phyloP scores from a whole-genome alignment of 2,329 filamentous ascomycete genomes.

The Colletotrichum viniferum region DNA sequence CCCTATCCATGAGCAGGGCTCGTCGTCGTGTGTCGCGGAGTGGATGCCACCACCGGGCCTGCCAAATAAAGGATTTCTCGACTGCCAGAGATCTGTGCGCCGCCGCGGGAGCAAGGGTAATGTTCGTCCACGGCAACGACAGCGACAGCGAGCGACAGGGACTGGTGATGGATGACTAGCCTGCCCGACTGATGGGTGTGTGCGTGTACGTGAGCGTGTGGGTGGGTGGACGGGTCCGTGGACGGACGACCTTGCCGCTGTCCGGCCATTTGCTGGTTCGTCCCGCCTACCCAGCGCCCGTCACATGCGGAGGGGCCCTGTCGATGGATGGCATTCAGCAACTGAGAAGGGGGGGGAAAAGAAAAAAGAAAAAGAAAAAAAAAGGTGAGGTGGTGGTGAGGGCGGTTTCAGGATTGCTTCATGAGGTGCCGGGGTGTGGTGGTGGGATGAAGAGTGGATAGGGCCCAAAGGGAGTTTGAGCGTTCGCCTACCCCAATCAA shows the following conservation, averaged over 20 bases:
- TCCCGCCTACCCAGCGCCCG: constrained; percentile 3
- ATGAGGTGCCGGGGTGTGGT: constrained; percentile 29
- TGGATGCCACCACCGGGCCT: not conserved
- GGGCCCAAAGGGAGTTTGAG: not conserved
- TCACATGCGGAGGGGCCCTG: not conserved
- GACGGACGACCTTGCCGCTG: not conserved
- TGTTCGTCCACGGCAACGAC: not conserved
- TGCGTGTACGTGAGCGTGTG: not conserved
- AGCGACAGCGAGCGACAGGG: not conserved
- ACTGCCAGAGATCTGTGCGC: not conserved
- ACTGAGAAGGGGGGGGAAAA: too few relatives aligned
- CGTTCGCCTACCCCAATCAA: not conserved
- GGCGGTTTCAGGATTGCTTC: constrained; percentile 48
- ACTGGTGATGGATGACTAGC: not conserved
- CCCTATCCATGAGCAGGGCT: not conserved
- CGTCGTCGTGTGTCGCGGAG: not conserved
- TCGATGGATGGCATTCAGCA: not conserved
- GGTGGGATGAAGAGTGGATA: constrained; percentile 5
- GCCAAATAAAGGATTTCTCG: not conserved
- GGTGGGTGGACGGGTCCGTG: not conserved
- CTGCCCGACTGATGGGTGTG: not conserved
- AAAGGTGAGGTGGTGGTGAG: not conserved
- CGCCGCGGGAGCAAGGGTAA: not conserved
- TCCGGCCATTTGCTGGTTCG: constrained; percentile 13
- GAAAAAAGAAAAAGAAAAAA: not conserved